phyloP scores from a whole-genome alignment of 1,139 yeast species.

The Blastobotrys niveus region DNA sequence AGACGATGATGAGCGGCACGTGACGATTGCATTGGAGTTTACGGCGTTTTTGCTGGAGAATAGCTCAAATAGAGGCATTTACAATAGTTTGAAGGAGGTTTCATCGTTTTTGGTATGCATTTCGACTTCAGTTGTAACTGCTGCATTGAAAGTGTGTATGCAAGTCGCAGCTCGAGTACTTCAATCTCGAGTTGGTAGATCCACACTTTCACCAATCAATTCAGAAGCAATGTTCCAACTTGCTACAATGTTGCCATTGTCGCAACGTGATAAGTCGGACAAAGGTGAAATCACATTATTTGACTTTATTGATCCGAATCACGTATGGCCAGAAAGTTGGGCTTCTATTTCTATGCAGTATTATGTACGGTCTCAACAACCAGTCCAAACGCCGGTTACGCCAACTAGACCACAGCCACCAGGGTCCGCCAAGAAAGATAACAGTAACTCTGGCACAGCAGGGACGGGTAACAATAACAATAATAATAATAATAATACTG shows the following conservation, averaged over 20 bases:
- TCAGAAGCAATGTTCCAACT: slow-evolving; percentile 28
- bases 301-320: slow-evolving; percentile 25
- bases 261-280: slow-evolving; percentile 24
- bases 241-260: slow-evolving; percentile 30
- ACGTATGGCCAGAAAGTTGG: slow-evolving; percentile 26
- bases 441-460: background rate
- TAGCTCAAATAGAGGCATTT: slow-evolving; percentile 62
- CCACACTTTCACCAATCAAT: slow-evolving; percentile 33
- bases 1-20: slow-evolving; percentile 43
- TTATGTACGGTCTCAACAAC: slow-evolving; percentile 18
- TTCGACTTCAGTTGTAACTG: slow-evolving; percentile 53
- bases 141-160: slow-evolving; percentile 60
- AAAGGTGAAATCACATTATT: slow-evolving; percentile 24
- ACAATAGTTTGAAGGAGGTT: slow-evolving; percentile 60
- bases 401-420: slow-evolving; percentile 3
- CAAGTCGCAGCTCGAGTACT: slow-evolving; percentile 54
- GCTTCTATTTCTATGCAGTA: slow-evolving; percentile 29
- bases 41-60: slow-evolving; percentile 61
- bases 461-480: background rate
- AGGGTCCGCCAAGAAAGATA: background rate
- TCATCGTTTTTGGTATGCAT: slow-evolving; percentile 55
- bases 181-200: slow-evolving; percentile 41
- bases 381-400: slow-evolving; percentile 9
- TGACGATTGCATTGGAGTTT: slow-evolving; percentile 54
- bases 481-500: background rate